A percentile compares a stretch with the other conserved stretches of the same genome.
These are phyloP conservation scores for Solanum hybrid DNA, from an alignment of 305 asterid genomes.

Conservation along the genomic window DNA sequence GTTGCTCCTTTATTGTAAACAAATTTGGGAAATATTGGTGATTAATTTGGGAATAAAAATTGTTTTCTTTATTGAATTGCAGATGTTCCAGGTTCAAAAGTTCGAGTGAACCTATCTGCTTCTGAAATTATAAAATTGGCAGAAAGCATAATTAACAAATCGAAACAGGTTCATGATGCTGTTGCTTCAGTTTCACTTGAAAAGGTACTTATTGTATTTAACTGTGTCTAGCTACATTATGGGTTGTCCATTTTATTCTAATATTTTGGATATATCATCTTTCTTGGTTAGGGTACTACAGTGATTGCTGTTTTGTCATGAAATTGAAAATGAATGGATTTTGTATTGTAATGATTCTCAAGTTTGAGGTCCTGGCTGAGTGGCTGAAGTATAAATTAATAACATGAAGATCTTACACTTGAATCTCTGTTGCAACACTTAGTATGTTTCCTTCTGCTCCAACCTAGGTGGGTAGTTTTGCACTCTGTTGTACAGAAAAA, in stretches of 20 bases:
- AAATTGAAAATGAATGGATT: neutral
- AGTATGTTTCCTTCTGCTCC: neutral
- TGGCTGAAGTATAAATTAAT: neutral
- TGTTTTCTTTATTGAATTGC: conserved; percentile 3
- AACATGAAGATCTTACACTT: neutral
- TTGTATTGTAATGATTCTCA: neutral
- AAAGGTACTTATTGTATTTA: conserved; percentile 38
- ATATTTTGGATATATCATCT: neutral
- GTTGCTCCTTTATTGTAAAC: neutral
- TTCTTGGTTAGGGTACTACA: neutral
- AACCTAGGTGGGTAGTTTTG: neutral
- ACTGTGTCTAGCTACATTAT: neutral
- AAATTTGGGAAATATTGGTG: neutral
- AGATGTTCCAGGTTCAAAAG: conserved; percentile 62
- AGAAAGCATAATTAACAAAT: conserved; percentile 55
- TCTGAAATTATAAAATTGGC: conserved; percentile 68
- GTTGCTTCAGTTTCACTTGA: conserved; percentile 81
- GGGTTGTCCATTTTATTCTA: neutral
- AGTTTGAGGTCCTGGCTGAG: neutral
- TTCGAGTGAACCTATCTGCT: conserved; percentile 49
- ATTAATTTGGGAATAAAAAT: neutral
- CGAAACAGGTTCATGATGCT: conserved; percentile 67
- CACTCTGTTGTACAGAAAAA: neutral
- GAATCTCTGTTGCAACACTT: neutral
- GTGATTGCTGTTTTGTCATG: neutral